phyloP scores from a whole-genome alignment of 176 grass and related monocot species.

The Musa schizocarpa region DNA sequence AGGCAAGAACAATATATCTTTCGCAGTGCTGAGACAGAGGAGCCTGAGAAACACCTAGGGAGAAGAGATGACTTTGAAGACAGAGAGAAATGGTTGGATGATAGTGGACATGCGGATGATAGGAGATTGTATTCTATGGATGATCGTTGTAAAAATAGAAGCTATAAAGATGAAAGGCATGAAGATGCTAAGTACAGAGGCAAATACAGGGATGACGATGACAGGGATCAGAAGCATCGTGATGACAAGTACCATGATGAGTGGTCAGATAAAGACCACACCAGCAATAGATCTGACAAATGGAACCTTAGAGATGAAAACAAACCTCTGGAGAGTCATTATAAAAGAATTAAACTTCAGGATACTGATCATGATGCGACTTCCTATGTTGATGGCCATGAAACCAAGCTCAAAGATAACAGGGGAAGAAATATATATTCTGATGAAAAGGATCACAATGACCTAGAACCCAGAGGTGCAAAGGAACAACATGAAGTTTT shows the following conservation, averaged over 20 bases:
- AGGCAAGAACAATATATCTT: constrained; percentile 22
- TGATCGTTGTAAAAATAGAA: constrained; percentile 9
- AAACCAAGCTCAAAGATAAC: constrained; percentile 26
- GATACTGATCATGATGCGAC: constrained; percentile 9
- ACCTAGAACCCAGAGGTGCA: constrained; percentile 18
- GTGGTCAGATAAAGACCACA: constrained; percentile 19
- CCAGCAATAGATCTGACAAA: constrained; percentile 22
- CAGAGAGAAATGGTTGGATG: constrained; percentile 29
- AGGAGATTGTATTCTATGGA: constrained; percentile 14
- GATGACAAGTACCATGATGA: constrained; percentile 20
- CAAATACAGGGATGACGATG: constrained; percentile 19
- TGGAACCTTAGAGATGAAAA: constrained; percentile 28
- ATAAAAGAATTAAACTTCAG: constrained; percentile 27
- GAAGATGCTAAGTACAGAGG: constrained; percentile 20
- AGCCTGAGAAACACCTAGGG: constrained; percentile 20
- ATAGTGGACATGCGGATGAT: constrained; percentile 13
- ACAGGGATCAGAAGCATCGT: constrained; percentile 24
- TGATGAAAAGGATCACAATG: constrained; percentile 25
- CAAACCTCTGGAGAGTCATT: constrained; percentile 9
- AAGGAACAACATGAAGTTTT: constrained; percentile 24
- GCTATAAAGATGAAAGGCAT: constrained; percentile 27
- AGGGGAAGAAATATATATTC: constrained; percentile 34
- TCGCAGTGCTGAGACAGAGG: constrained; percentile 11
- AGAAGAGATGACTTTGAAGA: constrained; percentile 19
- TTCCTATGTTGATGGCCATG: constrained; percentile 15